Base-by-base conservation (phyloP, 495 filamentous ascomycete species). In the Penicillium egyptiacum region DNA sequence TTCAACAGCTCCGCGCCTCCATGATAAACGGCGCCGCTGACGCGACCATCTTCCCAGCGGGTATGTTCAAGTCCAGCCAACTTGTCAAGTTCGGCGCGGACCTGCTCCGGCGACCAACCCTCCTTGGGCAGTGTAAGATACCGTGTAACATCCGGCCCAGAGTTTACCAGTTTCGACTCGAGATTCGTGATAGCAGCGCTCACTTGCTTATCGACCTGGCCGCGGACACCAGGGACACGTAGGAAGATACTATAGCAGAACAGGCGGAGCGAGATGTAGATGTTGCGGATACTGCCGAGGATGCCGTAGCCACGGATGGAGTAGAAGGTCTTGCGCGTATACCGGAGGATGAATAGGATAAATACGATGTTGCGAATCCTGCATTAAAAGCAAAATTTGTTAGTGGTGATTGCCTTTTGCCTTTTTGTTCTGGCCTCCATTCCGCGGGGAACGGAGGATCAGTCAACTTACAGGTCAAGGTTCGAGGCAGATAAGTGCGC, bases 11-110 rank as follows among this genome's bases (percentile, higher is more conserved):
- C 86, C 50, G 92, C 79, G 53, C 95, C 94, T 48, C 95, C 94
- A 67, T 96, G 92, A 70, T 99, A 99, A 26, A 99, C 94, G 20
- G 94, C 93, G 48, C 94, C 94, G 53, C 90, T 95, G 40, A 99
- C 94, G 47, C 83, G 84, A 20, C 94, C 94, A 74, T 97, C 91
- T 74, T 99, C 94, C 94, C 94, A 99, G 58, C 87, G 81, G 9
- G 92, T 94, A 75, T 96, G 94, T 57, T 97, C 87, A 90, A 99
- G 88, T 35, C 81, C 84, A 28, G 82, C 85, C 58, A 98, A 76
- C 62, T 85, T 83, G 42, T 85, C 82, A 59, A 98, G 82, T 75
- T 97, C 93, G 46, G 85, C 85, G 58, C 84, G 82, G 17, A 98
- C 79, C 63, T 86, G 85, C 12, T 95, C 90, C 26, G 87, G 78